phyloP scores from a whole-genome alignment of 2,329 filamentous ascomycete species.

The Hypoxylon sp. region DNA sequence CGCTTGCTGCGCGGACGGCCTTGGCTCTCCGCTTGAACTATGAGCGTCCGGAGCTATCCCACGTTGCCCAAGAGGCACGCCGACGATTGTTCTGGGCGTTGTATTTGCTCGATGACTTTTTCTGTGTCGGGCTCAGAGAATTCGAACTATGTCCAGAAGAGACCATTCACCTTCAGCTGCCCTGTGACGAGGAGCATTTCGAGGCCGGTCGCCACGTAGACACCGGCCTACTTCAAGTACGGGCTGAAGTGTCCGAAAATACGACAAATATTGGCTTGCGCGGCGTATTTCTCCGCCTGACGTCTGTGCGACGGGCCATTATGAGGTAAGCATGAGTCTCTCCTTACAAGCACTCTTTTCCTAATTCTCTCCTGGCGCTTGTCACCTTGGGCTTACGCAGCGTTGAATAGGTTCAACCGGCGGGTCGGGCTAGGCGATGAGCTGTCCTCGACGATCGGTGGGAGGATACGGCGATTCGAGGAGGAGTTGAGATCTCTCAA shows the following conservation, averaged over 20 bases:
- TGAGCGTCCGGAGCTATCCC: constrained; percentile 55
- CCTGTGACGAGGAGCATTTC: constrained; percentile 56
- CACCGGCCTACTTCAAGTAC: constrained; percentile 47
- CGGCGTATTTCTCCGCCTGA: constrained; percentile 48
- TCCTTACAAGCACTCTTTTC: background rate
- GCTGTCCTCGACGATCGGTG: constrained; percentile 45
- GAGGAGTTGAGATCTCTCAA: constrained; percentile 46
- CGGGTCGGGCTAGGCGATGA: constrained; percentile 51
- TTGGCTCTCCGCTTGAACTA: constrained; percentile 59
- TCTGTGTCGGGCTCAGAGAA: constrained; percentile 59
- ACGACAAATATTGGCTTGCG: constrained; percentile 44
- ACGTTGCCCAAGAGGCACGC: constrained; percentile 57
- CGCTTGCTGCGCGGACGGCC: constrained; percentile 56
- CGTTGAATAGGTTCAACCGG: constrained; percentile 48
- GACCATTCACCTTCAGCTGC: constrained; percentile 58
- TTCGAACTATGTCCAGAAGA: constrained; percentile 60
- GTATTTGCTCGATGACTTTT: constrained; percentile 59
- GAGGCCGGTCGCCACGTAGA: constrained; percentile 44
- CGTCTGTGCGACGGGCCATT: constrained; percentile 48
- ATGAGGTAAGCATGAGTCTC: constrained; percentile 48
- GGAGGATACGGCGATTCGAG: constrained; percentile 49
- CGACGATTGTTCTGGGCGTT: constrained; percentile 60
- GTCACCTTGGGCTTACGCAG: constrained; percentile 24
- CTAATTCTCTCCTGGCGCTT: background rate
- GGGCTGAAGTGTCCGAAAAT: constrained; percentile 39